Conservation (phyloP, 78 protist genomes). For the Acrasis kona region DNA sequence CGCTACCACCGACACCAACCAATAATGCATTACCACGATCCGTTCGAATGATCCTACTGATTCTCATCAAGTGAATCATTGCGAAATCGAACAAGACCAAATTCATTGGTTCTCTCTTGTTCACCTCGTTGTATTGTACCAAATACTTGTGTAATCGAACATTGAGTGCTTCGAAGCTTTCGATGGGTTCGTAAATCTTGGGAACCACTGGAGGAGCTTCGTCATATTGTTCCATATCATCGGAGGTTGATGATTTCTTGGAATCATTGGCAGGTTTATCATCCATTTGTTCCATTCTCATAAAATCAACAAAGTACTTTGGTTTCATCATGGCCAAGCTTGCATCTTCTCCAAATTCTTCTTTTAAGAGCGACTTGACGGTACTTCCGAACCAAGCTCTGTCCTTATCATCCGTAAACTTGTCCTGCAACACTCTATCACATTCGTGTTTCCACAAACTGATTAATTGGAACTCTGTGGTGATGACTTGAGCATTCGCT, state of each 20-base stretch:
- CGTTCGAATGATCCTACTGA: slow-evolving; percentile 43
- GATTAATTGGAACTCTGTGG: background rate
- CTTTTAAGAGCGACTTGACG: background rate
- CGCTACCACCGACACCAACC: too few species aligned
- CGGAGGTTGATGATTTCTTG: background rate
- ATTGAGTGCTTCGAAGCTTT: background rate
- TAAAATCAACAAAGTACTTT: slow-evolving; percentile 53
- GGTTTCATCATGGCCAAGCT: background rate
- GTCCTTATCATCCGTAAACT: slow-evolving; percentile 60
- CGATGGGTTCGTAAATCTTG: background rate
- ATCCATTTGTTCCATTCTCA: slow-evolving; percentile 38
- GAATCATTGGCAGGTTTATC: slow-evolving; percentile 20
- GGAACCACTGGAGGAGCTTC: background rate
- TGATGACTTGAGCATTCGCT: background rate
- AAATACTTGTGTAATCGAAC: background rate
- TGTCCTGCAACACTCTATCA: slow-evolving; percentile 65
- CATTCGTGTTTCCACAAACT: slow-evolving; percentile 70
- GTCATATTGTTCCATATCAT: too few species aligned
- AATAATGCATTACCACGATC: slow-evolving; percentile 67
- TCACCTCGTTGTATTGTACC: slow-evolving; percentile 30
- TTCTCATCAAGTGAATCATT: slow-evolving; percentile 50
- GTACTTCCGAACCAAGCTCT: slow-evolving; percentile 36
- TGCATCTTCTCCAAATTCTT: slow-evolving; percentile 5
- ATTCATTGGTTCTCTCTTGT: slow-evolving; percentile 22
- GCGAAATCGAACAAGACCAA: slow-evolving; percentile 76